Conservation (phyloP, 2,329 filamentous ascomycete genomes). For the Neofusicoccum umdonicola region DNA sequence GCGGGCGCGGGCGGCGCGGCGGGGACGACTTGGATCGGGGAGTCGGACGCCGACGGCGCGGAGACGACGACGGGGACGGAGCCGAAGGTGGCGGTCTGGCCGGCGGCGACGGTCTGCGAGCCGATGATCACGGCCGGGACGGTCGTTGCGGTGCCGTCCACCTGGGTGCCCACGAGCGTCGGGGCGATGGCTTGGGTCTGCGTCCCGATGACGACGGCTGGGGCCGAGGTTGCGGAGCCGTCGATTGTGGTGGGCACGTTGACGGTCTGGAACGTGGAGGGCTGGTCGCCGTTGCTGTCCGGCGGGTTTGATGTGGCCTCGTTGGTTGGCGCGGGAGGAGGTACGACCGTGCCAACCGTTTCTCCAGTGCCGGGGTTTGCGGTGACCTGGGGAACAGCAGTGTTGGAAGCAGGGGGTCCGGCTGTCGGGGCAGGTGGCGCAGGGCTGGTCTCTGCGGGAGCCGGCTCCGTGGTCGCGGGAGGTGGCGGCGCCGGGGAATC, state of each 20-base stretch:
- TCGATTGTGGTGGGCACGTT: neutral
- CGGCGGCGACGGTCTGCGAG: neutral
- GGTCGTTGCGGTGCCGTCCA: neutral
- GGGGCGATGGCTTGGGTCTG: neutral
- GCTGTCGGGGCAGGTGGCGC: neutral
- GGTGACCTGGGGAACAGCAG: neutral
- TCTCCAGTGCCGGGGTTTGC: neutral
- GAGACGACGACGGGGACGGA: neutral
- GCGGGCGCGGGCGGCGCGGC: neutral
- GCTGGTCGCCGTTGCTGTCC: neutral
- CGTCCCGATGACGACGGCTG: neutral
- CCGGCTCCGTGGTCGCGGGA: neutral
- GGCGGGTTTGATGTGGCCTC: too few species aligned
- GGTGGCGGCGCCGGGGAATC: neutral
- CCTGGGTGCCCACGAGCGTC: neutral
- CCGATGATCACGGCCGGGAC: neutral
- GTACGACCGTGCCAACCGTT: neutral
- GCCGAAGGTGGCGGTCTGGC: constrained; percentile 1
- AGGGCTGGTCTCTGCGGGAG: neutral
- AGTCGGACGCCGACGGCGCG: neutral
- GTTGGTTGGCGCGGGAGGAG: neutral
- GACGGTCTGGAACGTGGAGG: neutral
- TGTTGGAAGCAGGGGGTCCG: neutral
- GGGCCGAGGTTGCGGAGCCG: neutral
- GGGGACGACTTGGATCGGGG: neutral